phyloP scores from a whole-genome alignment of 2,329 filamentous ascomycete genomes.

The Eutypella sp. region DNA sequence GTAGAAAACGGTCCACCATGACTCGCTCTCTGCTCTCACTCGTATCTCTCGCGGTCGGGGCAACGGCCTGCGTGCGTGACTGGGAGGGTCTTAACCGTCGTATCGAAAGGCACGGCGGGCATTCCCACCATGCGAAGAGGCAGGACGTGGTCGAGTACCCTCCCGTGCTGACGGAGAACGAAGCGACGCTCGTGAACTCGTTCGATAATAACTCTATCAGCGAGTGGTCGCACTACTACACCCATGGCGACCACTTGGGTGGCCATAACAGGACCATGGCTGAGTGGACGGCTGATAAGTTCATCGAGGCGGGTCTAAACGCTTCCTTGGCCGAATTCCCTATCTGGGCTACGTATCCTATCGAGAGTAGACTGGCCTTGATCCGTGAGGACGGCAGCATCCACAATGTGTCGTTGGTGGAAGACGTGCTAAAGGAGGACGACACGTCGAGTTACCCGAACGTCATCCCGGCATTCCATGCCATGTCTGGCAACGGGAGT shows the following conservation, averaged over 20 bases:
- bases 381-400: slow-evolving; percentile 5
- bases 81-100: slow-evolving; percentile 2
- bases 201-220: slow-evolving; percentile 7
- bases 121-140: neutral
- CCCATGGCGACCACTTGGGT: slow-evolving; percentile 6
- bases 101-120: slow-evolving; percentile 1
- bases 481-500: slow-evolving; percentile 5
- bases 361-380: slow-evolving; percentile 4
- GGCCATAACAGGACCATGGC: slow-evolving; percentile 6
- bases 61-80: slow-evolving; percentile 4
- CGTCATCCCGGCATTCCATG: slow-evolving; percentile 6
- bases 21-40: neutral
- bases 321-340: slow-evolving; percentile 4
- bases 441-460: slow-evolving; percentile 5
- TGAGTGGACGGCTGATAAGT: slow-evolving; percentile 5
- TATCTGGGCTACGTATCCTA: slow-evolving; percentile 5
- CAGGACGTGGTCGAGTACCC: slow-evolving; percentile 4
- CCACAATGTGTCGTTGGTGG: slow-evolving; percentile 4
- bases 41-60: neutral
- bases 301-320: slow-evolving; percentile 3
- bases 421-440: slow-evolving; percentile 4
- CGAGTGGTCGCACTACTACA: slow-evolving; percentile 8
- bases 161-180: slow-evolving; percentile 3
- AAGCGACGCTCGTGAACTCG: slow-evolving; percentile 5
- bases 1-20: neutral